These are phyloP conservation scores for Paramecium tetraurelia DNA, from an alignment of 73 alveolate genomes.

Conservation along the genomic window DNA sequence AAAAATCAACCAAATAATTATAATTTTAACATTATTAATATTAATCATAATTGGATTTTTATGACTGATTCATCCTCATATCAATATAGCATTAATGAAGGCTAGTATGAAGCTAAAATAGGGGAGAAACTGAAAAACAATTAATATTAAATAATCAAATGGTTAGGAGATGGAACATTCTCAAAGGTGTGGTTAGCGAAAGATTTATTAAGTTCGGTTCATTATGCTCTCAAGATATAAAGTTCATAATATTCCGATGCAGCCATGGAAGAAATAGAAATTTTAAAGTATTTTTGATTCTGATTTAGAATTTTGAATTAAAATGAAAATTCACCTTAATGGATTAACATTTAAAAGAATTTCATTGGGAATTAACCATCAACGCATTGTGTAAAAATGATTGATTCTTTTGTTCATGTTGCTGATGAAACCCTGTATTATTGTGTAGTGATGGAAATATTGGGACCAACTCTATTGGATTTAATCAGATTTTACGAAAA, in stretches of 20 bases:
- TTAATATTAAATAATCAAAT: not conserved
- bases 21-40: not conserved
- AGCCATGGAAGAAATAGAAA: not conserved
- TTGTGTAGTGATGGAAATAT: conserved; percentile 81
- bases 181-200: not conserved
- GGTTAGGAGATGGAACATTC: conserved; percentile 19
- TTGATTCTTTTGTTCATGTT: conserved; percentile 66
- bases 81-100: not conserved
- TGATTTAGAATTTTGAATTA: not conserved
- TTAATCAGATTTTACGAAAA: conserved; percentile 76
- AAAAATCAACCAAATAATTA: not conserved
- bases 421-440: conserved; percentile 58
- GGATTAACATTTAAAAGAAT: not conserved
- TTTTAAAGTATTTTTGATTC: not conserved
- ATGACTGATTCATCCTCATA: not conserved
- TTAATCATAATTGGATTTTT: not conserved
- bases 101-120: not conserved
- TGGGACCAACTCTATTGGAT: conserved; percentile 80
- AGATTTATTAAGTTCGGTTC: not conserved
- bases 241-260: not conserved
- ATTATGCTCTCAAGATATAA: not conserved
- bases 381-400: conserved; percentile 59
- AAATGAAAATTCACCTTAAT: not conserved
- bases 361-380: not conserved
- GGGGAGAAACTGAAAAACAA: not conserved